Percentiles rank a stretch among this genome's conserved stretches.
These are phyloP conservation scores for Rhizopogon roseolus DNA, from an alignment of 768 basidiomycete species.

Conservation along the genomic window DNA sequence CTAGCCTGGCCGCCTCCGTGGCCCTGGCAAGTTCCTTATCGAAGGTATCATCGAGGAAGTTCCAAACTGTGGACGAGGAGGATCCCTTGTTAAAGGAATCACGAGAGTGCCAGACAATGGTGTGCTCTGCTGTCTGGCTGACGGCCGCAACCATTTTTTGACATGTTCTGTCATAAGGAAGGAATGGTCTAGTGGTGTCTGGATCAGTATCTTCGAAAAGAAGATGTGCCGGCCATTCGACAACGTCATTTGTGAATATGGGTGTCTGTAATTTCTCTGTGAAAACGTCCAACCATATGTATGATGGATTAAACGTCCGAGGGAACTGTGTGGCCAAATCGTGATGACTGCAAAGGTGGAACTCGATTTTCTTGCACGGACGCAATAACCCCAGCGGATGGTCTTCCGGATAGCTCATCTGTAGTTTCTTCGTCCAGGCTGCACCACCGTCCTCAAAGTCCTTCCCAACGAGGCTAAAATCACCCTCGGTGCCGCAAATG, in stretches of 20 bases:
- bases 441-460: neutral
- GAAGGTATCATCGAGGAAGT: neutral
- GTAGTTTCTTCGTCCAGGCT: neutral
- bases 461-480: neutral
- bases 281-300: neutral
- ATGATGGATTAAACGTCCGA: neutral
- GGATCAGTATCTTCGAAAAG: neutral
- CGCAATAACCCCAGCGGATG: neutral
- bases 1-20: neutral
- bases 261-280: neutral
- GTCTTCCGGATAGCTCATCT: neutral
- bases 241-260: neutral
- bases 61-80: neutral
- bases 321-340: neutral
- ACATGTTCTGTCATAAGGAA: neutral
- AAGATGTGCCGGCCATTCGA: neutral
- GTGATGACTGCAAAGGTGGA: constrained; percentile 1
- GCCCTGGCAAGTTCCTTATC: neutral
- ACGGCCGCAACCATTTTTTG: neutral
- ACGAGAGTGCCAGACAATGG: neutral
- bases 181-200: neutral
- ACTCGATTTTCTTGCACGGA: constrained; percentile 4
- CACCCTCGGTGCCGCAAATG: neutral
- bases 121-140: neutral
- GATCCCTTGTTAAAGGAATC: neutral